Percentiles rank a stretch among this genome's conserved stretches.
phyloP scores from a whole-genome alignment of 2,329 filamentous ascomycete genomes.

The Microcyclospora tardicrescens region DNA sequence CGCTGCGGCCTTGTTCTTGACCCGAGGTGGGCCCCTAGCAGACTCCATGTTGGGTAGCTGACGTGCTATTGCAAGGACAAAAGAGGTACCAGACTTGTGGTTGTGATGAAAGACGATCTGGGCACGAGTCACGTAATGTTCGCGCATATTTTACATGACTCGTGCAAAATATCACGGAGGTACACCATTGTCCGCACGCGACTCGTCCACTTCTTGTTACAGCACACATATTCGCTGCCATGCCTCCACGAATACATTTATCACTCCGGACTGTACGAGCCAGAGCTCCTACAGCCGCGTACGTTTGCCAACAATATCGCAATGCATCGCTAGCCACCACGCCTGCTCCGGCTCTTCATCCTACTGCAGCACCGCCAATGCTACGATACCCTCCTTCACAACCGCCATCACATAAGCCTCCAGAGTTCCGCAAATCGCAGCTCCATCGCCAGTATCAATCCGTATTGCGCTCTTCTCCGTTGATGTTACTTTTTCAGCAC shows the following conservation, averaged over 20 bases:
- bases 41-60: conserved; percentile 55
- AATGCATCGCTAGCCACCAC: conserved; percentile 38
- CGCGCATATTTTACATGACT: too few relatives aligned
- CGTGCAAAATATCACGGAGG: too few relatives aligned
- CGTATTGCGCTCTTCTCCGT: conserved; percentile 67
- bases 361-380: conserved; percentile 29
- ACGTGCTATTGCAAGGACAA: too few relatives aligned
- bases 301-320: conserved; percentile 27
- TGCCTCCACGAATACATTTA: conserved; percentile 42
- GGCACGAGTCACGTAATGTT: too few relatives aligned
- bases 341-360: conserved; percentile 39
- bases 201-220: too few relatives aligned
- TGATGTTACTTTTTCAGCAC: conserved; percentile 78
- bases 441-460: conserved; percentile 78
- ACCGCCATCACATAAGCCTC: conserved; percentile 73
- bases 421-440: conserved; percentile 83
- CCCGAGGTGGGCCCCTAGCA: conserved; percentile 78
- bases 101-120: too few relatives aligned
- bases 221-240: conserved; percentile 16
- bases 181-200: too few relatives aligned
- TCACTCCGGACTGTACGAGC: conserved; percentile 21
- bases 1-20: conserved; percentile 97
- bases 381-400: conserved; percentile 51
- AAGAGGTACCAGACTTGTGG: too few relatives aligned
- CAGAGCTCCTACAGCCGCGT: conserved; percentile 11